Evolutionary conservation across 2,329 filamentous ascomycete species (phyloP).

Genomic region (Aspergillus sp.): DNA sequence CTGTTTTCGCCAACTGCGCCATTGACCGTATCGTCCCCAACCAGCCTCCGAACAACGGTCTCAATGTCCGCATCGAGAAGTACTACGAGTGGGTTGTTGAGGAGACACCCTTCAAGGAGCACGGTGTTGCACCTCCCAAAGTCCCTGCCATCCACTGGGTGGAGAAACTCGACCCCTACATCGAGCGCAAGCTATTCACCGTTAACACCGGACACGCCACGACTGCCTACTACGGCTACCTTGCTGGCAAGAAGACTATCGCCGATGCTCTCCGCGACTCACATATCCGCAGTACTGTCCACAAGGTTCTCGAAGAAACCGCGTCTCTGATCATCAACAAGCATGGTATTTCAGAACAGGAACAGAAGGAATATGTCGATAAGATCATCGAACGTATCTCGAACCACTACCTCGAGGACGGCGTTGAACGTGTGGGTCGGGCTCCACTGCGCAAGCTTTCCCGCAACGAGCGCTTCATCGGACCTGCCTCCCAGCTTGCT

Average conservation of each 20-base stretch:
- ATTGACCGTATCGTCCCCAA: slow-evolving; percentile 98
- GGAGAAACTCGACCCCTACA: slow-evolving; percentile 85
- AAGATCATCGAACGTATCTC: slow-evolving; percentile 91
- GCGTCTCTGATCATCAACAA: slow-evolving; percentile 82
- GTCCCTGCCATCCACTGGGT: slow-evolving; percentile 94
- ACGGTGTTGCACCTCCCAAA: slow-evolving; percentile 60
- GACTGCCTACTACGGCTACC: slow-evolving; percentile 91
- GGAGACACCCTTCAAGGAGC: slow-evolving; percentile 73
- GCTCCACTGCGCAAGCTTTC: slow-evolving; percentile 91
- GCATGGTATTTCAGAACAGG: slow-evolving; percentile 72
- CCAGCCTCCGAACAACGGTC: slow-evolving; percentile 74
- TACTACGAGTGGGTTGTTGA: slow-evolving; percentile 99
- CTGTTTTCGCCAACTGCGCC: slow-evolving; percentile 93
- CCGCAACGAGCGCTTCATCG: slow-evolving; percentile 94
- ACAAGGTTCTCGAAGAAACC: slow-evolving; percentile 79
- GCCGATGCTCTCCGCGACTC: slow-evolving; percentile 83
- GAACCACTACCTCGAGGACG: slow-evolving; percentile 89
- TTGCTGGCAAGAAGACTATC: slow-evolving; percentile 80
- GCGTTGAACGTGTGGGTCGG: slow-evolving; percentile 91
- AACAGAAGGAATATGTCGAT: slow-evolving; percentile 83
- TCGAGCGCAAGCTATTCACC: slow-evolving; percentile 98
- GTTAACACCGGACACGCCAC: slow-evolving; percentile 98
- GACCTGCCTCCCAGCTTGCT: slow-evolving; percentile 83
- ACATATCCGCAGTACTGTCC: slow-evolving; percentile 76
- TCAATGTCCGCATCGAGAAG: slow-evolving; percentile 94